Evolutionary conservation across 768 basidiomycete species (phyloP).

Genomic region (Myochromella boudieri): DNA sequence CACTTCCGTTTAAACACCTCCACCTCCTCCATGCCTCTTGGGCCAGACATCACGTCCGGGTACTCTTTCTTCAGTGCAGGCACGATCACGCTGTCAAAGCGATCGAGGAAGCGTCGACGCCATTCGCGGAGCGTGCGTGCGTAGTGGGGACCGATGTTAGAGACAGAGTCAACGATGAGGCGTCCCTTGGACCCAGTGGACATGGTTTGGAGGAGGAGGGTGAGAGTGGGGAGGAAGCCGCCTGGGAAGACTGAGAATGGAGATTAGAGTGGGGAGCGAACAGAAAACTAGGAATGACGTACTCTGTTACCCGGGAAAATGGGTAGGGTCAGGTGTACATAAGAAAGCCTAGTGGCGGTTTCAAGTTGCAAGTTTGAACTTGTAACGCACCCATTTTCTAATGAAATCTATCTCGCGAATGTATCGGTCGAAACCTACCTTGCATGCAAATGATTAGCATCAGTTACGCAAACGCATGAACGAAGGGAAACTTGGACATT

Average conservation of each 20-base stretch:
- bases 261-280: not conserved
- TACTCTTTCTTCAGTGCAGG: slow-evolving; percentile 62
- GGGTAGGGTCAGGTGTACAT: too few species aligned
- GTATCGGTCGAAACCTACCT: slow-evolving; percentile 53
- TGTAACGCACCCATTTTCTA: slow-evolving; percentile 64
- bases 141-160: slow-evolving; percentile 76
- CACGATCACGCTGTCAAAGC: slow-evolving; percentile 58
- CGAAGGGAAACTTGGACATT: slow-evolving; percentile 1
- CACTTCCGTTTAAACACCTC: slow-evolving; percentile 77
- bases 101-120: slow-evolving; percentile 56
- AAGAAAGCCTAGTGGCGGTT: not conserved
- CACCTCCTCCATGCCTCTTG: slow-evolving; percentile 49
- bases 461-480: not conserved
- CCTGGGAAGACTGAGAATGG: slow-evolving; percentile 60
- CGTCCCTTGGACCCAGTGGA: slow-evolving; percentile 49
- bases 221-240: slow-evolving; percentile 65
- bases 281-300: slow-evolving; percentile 5
- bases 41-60: slow-evolving; percentile 50
- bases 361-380: not conserved
- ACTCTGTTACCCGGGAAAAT: slow-evolving; percentile 32
- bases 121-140: slow-evolving; percentile 81
- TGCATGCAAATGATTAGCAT: not conserved
- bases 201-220: slow-evolving; percentile 52
- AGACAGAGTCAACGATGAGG: slow-evolving; percentile 63
- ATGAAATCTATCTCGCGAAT: slow-evolving; percentile 71